These are phyloP conservation scores for Neofusicoccum cordaticola DNA, from an alignment of 2,329 filamentous ascomycete species.

Conservation along the genomic window DNA sequence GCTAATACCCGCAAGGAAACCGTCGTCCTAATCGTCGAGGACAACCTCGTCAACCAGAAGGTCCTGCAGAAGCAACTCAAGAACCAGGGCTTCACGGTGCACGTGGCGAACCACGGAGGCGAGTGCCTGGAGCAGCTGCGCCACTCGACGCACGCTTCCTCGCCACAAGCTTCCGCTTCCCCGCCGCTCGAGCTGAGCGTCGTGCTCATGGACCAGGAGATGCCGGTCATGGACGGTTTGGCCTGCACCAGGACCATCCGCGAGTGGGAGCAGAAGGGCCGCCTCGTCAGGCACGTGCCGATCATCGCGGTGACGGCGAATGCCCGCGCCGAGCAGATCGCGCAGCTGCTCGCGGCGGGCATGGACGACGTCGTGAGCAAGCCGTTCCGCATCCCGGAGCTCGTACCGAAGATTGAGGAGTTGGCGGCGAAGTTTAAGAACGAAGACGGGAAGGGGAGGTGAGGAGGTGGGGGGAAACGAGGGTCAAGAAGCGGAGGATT, in stretches of 20 bases:
- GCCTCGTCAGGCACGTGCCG: constrained; percentile 35
- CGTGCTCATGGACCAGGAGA: constrained; percentile 34
- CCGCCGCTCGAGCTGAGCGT: neutral
- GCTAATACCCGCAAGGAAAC: constrained; percentile 18
- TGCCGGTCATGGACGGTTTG: constrained; percentile 43
- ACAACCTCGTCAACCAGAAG: constrained; percentile 42
- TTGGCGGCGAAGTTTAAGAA: constrained; percentile 27
- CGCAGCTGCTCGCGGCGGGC: constrained; percentile 35
- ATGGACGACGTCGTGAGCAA: constrained; percentile 52
- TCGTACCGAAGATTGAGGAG: constrained; percentile 52
- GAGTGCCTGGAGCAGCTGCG: constrained; percentile 45
- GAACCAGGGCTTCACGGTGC: constrained; percentile 46
- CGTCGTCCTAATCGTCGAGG: constrained; percentile 43
- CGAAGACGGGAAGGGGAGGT: neutral
- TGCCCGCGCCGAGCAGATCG: constrained; percentile 40
- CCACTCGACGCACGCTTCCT: constrained; percentile 42
- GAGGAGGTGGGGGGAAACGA: neutral
- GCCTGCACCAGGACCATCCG: constrained; percentile 38
- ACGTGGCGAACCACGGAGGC: constrained; percentile 50
- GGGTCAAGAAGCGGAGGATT: neutral
- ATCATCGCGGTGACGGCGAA: constrained; percentile 45
- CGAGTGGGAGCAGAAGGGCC: constrained; percentile 34
- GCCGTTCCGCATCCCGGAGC: constrained; percentile 50
- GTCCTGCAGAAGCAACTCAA: constrained; percentile 51
- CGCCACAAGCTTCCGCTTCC: constrained; percentile 17